Base-by-base conservation (phyloP, 345 rosid genomes). In the Hypericum perforatum region DNA sequence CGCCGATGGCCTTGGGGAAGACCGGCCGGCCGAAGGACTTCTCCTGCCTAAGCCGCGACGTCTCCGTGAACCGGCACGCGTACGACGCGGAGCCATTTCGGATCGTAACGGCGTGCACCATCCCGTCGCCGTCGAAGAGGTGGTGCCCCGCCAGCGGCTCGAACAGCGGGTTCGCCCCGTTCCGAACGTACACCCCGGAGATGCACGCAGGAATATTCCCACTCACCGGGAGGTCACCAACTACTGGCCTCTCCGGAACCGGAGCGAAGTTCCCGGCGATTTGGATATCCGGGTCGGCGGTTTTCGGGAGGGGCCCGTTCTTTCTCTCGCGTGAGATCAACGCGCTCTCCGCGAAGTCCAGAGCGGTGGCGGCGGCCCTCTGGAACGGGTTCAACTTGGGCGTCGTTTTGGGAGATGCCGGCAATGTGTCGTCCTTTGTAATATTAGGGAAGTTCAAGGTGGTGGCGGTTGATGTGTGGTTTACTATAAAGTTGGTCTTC, bases 51-150 rank as follows among this genome's bases (percentile, higher is more conserved):
- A 67, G 53, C 16, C 71, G 44, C 0, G 46, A 58, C 5, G 71
- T 67, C 61, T 89, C 84, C 5, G 95, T 89, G 60, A 89, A 85
- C 65, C 98, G 91, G 62, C 96, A 87, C 5, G 92, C 80, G 55
- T 91, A 91, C 66, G 95, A 84, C 0, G 76, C 95, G 6, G 57
- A 14, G 13, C 95, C 95, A 48, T 72, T 68, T 0, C 38, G 55
- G 48, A 91, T 73, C 40, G 54, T 63, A 39, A 91, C 87, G 9
- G 95, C 87, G 54, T 91, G 98, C 43, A 91, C 78, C 98, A 91
- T 91, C 15, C 98, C 98, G 55, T 91, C 98, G 3, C 98, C 96
- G 69, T 91, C 98, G 37, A 91, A 91, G 2, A 91, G 62, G 63
- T 91, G 98, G 66, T 91, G 98, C 0, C 98, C 98, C 10, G 95